Evolutionary conservation across 169 alveolate genomes (phyloP).

Genomic region (Plasmodium relictum): DNA sequence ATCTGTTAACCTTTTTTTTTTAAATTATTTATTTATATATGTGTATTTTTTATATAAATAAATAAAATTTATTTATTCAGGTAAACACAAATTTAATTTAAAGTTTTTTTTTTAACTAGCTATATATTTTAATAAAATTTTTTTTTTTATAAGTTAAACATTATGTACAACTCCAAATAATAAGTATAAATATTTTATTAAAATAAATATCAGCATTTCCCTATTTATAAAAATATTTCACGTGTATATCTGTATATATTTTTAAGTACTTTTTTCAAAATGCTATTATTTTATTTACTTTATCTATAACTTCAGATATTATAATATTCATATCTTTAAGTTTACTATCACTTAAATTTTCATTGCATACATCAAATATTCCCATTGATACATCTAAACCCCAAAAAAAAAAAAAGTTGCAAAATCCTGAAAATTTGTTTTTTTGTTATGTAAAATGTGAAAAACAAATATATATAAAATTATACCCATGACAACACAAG

Average conservation of each 20-base stretch:
- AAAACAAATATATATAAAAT: neutral
- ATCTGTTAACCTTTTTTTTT: neutral
- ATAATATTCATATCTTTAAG: conserved; percentile 67
- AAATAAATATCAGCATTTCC: no score
- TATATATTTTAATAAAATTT: no score
- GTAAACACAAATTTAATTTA: no score
- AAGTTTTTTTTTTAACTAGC: no score
- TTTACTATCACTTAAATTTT: conserved; percentile 45
- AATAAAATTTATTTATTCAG: no score
- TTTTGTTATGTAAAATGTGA: neutral
- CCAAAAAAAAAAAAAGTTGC: conserved; percentile 17
- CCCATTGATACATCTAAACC: conserved; percentile 77
- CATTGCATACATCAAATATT: conserved; percentile 65
- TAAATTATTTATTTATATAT: neutral
- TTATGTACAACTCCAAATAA: no score
- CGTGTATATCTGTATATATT: neutral
- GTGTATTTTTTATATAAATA: no score
- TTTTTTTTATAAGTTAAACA: no score
- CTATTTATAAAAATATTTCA: neutral
- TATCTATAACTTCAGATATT: conserved; percentile 47
- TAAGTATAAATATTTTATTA: no score
- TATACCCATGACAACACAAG: conserved; percentile 72
- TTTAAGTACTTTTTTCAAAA: neutral
- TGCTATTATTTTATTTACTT: conserved; percentile 18
- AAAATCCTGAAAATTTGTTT: neutral